Conservation (phyloP, 495 filamentous ascomycete species). For the Bombardia bombarda region DNA sequence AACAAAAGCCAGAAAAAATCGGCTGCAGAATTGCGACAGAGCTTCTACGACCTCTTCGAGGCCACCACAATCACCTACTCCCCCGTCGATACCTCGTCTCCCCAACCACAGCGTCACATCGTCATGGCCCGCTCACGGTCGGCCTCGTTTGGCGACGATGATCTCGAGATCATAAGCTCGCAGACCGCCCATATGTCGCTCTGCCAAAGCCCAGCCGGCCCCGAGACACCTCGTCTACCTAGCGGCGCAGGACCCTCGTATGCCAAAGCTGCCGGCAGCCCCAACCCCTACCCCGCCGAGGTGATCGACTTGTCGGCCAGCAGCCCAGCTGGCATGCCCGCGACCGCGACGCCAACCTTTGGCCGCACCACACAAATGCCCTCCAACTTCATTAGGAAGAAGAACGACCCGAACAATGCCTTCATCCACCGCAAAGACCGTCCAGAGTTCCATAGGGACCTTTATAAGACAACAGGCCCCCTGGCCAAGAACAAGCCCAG, state of each 20-base stretch:
- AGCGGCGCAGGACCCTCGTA: too few species aligned
- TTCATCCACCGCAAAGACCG: conserved; percentile 37
- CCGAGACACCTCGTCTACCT: too few species aligned
- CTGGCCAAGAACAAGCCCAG: conserved; percentile 30
- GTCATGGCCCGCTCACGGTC: conserved; percentile 16
- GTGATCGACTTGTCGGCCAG: conserved; percentile 19
- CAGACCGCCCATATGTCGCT: conserved; percentile 26
- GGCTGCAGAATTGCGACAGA: conserved; percentile 14
- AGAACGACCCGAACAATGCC: conserved; percentile 25
- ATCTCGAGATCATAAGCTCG: conserved; percentile 26
- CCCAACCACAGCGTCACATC: not conserved
- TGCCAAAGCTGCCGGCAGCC: too few species aligned
- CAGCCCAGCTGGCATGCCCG: conserved; percentile 17
- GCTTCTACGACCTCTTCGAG: conserved; percentile 19
- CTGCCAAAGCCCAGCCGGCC: not conserved
- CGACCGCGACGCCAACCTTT: conserved; percentile 19
- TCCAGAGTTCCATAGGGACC: conserved; percentile 39
- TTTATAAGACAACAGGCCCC: conserved; percentile 29
- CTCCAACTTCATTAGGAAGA: conserved; percentile 9
- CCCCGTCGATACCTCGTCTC: not conserved
- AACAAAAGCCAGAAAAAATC: conserved; percentile 4
- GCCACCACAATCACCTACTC: conserved; percentile 17
- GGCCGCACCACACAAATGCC: conserved; percentile 21
- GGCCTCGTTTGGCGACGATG: conserved; percentile 27
- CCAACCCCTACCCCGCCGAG: conserved; percentile 1